Evolutionary conservation across 2,329 filamentous ascomycete species (phyloP), one percentile per base, ranked within the genome.

Genomic region (Claviceps sorghi): DNA sequence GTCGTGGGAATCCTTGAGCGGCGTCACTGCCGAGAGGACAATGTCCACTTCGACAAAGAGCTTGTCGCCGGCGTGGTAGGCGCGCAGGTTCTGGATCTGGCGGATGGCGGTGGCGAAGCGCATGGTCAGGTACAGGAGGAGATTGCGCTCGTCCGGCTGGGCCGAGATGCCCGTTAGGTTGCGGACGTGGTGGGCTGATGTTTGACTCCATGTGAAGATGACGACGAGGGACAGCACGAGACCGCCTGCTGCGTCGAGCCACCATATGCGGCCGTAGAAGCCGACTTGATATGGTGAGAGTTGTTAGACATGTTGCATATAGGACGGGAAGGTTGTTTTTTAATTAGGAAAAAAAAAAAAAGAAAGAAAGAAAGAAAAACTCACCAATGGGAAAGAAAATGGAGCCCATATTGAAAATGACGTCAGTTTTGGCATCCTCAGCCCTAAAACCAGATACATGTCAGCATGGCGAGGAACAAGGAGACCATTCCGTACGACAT

Each of bases 91-190:
- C 64, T 93, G 88, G 55, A 94, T 93, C 64, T 88, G 83, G 62
- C 80, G 82, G 62, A 96, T 94, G 13, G 86, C 85, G 58, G 86
- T 88, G 46, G 89, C 89, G 64, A 95, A 95, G 21, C 90, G 84
- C 86, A 95, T 95, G 1, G 89, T 93, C 59, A 95, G 77, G 68
- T 96, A 96, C 1, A 95, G 75, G 22, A 95, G 68, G 47, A 95
- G 79, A 63, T 93, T 95, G 32, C 89, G 78, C 70, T 93, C 84
- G 59, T 91, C 86, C 0, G 86, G 83, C 1, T 82, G 81, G 5
- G 87, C 86, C 0, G 85, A 85, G 59, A 86, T 86, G 19, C 88
- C 88, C 0, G 84, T 86, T 32, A 93, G 71, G 61, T 91, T 88
- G 62, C 84, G 81, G 62, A 93, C 88, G 63, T 94, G 88, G 56